Base-by-base conservation (phyloP, 2,329 filamentous ascomycete species). In the Aureobasidium pullulans region DNA sequence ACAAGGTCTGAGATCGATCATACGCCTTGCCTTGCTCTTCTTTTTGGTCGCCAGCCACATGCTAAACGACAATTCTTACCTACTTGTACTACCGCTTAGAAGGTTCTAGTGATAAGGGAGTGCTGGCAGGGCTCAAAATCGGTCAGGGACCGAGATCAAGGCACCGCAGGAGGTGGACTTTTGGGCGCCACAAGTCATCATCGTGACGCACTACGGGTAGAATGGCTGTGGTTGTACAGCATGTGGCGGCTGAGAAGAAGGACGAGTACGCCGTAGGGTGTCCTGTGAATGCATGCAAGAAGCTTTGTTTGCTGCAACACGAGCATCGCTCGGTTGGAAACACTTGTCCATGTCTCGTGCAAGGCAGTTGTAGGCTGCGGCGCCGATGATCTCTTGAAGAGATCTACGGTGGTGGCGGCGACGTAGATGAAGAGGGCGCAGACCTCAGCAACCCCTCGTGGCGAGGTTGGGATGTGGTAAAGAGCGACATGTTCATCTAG, bases 261-360 rank as follows among this genome's bases (percentile, higher is more conserved):
- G 31, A 32, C n/a, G 29, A 34, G 28, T 44, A 16, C 31, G 37
- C 23, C 29, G 37, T 23, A 23, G 23, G 23, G 23, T 23, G 23
- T 23, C 15, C 8, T 10, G 8, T 32, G 32, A 10, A 13, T 13
- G 28, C 44, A 44, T 31, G 50, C 37, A 28, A 31, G 39, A 43
- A 56, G 29, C 40, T 56, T 56, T 56, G 52, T 46, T 56, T 56
- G 52, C 52, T 44, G 52, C 52, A 43, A 34, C 23, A 37, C 40
- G 52, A 56, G 31, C 31, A 56, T 46, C 40, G 6, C 6, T 56
- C 52, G 52, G 52, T 46, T 46, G 6, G 40, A 46, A 16, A 46
- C 11, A 56, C 52, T 46, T 54, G 28, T 34, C n/a, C 29, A 37
- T 29, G 28, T 54, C 23, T 29, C 28, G 52, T 46, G 40, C 19